Evolutionary conservation across 495 filamentous ascomycete species (phyloP).

Genomic region (Talaromyces adpressus): DNA sequence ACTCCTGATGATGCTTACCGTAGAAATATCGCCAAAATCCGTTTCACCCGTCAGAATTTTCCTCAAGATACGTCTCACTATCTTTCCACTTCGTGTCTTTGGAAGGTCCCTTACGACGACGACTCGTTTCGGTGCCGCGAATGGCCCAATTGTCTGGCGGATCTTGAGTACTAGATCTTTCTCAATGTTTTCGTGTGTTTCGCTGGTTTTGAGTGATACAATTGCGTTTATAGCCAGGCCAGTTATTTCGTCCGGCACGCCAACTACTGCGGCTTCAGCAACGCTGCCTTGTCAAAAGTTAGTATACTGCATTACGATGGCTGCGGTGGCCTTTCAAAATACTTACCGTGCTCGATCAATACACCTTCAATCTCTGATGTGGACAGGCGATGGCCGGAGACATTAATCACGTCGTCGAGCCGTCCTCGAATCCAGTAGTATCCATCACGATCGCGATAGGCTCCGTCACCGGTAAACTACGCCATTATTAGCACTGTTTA

Average conservation of each 20-base stretch:
- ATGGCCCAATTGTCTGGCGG: constrained; percentile 92
- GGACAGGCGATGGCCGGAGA: constrained; percentile 92
- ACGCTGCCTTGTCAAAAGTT: constrained; percentile 46
- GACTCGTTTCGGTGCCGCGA: constrained; percentile 91
- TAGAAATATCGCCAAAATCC: constrained; percentile 87
- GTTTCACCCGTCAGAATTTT: constrained; percentile 96
- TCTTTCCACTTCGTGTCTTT: constrained; percentile 96
- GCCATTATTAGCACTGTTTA: neutral
- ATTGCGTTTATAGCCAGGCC: constrained; percentile 98
- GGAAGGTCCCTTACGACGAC: constrained; percentile 86
- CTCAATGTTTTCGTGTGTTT: constrained; percentile 69
- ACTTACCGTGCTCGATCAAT: constrained; percentile 78
- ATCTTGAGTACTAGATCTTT: constrained; percentile 94
- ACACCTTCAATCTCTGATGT: constrained; percentile 99
- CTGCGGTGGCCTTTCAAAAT: neutral
- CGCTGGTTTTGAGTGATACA: constrained; percentile 83
- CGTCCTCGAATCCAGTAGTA: constrained; percentile 99
- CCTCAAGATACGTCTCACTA: constrained; percentile 92
- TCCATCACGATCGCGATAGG: constrained; percentile 92
- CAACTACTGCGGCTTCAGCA: constrained; percentile 93
- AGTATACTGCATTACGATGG: neutral
- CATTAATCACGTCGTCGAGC: constrained; percentile 97
- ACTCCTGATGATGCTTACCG: constrained; percentile 49
- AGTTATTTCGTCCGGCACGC: constrained; percentile 84
- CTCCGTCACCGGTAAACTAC: constrained; percentile 96